Evolutionary conservation across 177 flowering plant species (phyloP), one percentile per base, ranked within the genome.

Genomic region (Tripterygium wilfordii): DNA sequence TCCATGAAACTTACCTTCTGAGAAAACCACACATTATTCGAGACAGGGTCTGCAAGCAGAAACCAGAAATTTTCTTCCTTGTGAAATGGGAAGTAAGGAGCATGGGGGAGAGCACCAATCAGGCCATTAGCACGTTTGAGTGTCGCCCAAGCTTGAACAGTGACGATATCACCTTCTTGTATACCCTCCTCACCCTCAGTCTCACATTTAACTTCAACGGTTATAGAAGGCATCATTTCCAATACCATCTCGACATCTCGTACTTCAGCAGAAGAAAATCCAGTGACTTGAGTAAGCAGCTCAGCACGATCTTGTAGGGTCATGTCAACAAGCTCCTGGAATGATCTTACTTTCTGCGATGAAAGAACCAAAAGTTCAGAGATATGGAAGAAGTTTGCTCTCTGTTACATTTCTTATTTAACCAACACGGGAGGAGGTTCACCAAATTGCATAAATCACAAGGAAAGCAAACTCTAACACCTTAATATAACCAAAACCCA

Each of bases 121-220:
- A 84, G 68, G 49, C 95, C 94, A 49, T 84, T 86, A 14, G 58
- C 60, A 29, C 97, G 85, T 48, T 72, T 72, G 14, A 89, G 69
- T n/a, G 77, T 68, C 17, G 84, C 65, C 97, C 97, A 89, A 20
- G 95, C 85, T 37, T 82, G 88, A 60, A 86, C 42, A 13, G 97
- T 82, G 24, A 89, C 88, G 51, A 82, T 65, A 52, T 89, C 97
- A 40, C 95, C 97, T 54, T 83, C 97, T 65, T 89, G 97, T 49
- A 89, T 80, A 31, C 85, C 95, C 63, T 86, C 94, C 62, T 89
- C 97, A 16, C 95, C 97, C 25, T 81, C 92, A 3, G 96, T 91
- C 65, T 80, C 96, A 37, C 98, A 91, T 8, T 68, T 77, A 33
- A 78, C 64, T 19, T 85, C 88, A 21, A 83, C 23, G 41, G 85